Evolutionary conservation across 169 alveolate genomes (phyloP).

Genomic region (Plasmodium blacklocki): DNA sequence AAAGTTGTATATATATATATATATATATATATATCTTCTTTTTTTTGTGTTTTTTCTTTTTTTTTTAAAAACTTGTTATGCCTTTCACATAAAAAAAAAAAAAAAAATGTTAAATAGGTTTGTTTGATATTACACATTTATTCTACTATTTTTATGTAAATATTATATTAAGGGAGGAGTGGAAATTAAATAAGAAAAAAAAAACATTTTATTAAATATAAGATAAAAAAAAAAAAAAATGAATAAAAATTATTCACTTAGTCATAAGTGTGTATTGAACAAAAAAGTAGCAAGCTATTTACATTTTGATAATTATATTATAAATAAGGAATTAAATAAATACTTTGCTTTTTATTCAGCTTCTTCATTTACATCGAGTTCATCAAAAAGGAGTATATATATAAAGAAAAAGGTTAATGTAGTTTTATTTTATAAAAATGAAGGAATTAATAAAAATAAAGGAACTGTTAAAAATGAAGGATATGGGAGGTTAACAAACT

Average conservation of each 20-base stretch:
- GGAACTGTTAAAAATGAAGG: neutral
- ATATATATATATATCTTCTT: no score
- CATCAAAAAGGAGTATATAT: no score
- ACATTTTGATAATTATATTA: neutral
- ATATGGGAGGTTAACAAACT: constrained; percentile 6
- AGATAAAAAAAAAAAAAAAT: neutral
- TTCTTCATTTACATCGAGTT: neutral
- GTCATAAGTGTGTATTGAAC: neutral
- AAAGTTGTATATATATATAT: no score
- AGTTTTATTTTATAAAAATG: neutral
- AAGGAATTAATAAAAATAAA: neutral
- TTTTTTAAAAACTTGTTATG: no score
- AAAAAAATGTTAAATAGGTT: neutral
- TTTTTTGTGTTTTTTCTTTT: no score
- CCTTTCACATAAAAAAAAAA: neutral
- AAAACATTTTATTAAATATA: no score
- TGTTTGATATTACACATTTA: no score
- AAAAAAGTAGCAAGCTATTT: no score
- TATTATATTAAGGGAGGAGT: no score
- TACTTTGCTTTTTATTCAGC: neutral
- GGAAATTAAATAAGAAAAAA: no score
- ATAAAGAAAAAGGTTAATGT: neutral
- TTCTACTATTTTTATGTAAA: no score
- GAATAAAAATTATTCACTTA: neutral
- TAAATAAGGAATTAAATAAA: neutral